Evolutionary conservation across 1,284 basidiomycete species (phyloP), one percentile per base, ranked within the genome.

Genomic region (Ustilago hordei): DNA sequence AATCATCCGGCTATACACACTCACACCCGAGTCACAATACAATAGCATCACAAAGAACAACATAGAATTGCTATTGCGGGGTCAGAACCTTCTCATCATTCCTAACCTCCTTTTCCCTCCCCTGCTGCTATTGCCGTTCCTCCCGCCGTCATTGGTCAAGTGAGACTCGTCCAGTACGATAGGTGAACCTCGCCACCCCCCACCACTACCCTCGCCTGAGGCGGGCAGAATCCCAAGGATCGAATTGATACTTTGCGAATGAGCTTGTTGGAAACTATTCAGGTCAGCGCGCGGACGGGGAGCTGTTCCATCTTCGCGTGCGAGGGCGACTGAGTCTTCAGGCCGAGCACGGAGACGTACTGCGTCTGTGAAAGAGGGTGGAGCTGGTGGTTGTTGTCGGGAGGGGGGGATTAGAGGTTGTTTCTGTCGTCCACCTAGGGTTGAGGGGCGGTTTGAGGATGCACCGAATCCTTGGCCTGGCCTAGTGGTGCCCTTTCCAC

Each of bases 221-320:
- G 64, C 53, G 4, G 70, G 70, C 1, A 78, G 32, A 55, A 78
- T 64, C 19, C 60, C 64, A 17, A 74, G 34, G 2, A 78, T 63
- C 23, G 59, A 74, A 39, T 36, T 68, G 17, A 78, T 62, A 8
- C 67, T 55, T 7, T 62, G 47, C 8, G 64, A 60, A 54, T 78
- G 70, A 36, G 67, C 71, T 52, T 78, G 67, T 31, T 78, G 75
- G 38, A 80, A 80, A 50, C 75, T 78, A 50, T 58, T 72, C 35
- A 80, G 62, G 34, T 75, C 76, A 1, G 79, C 79, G 17, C 68
- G 53, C 1, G 69, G 75, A 12, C 75, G 48, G 0, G 70, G 71
- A 11, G 65, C 74, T 4, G 69, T 69, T 6, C 68, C 69, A 8
- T 77, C 70, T 9, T 17, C 54, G 2, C 67, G 28, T 13, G 62